Percentiles rank a stretch among this genome's conserved stretches.
Evolutionary conservation across 1,284 basidiomycete species (phyloP).

Genomic region (Boletus sp.): DNA sequence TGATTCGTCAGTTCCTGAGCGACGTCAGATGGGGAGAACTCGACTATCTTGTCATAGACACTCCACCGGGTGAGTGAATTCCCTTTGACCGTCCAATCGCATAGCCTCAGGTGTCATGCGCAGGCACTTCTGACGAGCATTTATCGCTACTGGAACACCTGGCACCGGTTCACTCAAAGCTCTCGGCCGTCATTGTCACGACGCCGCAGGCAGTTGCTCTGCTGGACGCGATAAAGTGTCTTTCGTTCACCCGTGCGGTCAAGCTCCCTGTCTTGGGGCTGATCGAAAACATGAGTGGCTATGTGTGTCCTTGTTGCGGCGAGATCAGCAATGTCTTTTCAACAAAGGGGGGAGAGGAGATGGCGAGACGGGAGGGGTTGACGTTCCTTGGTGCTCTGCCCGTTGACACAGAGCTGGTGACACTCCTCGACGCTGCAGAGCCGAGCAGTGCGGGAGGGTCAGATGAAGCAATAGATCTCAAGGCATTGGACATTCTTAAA

Average conservation of each 20-base stretch:
- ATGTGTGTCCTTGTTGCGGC: conserved; percentile 92
- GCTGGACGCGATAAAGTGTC: conserved; percentile 91
- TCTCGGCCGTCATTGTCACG: conserved; percentile 88
- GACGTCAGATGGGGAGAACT: conserved; percentile 97
- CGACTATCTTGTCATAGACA: conserved; percentile 96
- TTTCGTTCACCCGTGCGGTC: conserved; percentile 90
- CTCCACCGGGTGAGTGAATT: conserved; percentile 79
- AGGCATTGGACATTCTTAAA: conserved; percentile 46
- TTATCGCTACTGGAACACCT: conserved; percentile 93
- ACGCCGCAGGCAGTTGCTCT: conserved; percentile 97
- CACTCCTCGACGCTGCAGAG: conserved; percentile 74
- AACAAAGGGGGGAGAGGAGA: conserved; percentile 85
- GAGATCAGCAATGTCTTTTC: conserved; percentile 96
- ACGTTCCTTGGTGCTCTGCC: conserved; percentile 88
- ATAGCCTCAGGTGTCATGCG: conserved; percentile 10
- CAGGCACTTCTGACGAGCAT: conserved; percentile 98
- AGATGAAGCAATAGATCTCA: conserved; percentile 17
- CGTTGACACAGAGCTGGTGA: conserved; percentile 90
- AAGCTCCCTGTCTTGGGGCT: conserved; percentile 87
- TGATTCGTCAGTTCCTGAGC: conserved; percentile 96
- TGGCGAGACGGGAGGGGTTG: conserved; percentile 74
- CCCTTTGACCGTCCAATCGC: not conserved
- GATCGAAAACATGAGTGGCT: conserved; percentile 99
- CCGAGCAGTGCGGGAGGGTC: conserved; percentile 16
- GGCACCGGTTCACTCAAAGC: conserved; percentile 74